A percentile compares a stretch with the other conserved stretches of the same genome.
phyloP scores from a whole-genome alignment of 202 grass and related monocot genomes.

The Setaria viridis region DNA sequence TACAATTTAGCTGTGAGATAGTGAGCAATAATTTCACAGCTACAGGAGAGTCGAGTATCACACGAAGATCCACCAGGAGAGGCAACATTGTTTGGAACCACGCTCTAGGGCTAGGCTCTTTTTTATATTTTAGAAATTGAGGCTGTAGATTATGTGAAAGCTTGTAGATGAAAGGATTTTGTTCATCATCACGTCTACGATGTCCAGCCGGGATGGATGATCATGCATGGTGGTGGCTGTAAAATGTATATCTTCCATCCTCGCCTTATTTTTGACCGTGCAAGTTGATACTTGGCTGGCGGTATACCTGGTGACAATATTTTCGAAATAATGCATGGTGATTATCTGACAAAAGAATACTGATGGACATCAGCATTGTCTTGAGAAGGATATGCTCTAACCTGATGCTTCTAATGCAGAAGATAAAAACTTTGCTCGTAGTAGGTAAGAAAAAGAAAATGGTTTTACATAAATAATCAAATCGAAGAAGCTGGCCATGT shows the following conservation, averaged over 20 bases:
- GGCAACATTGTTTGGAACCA: constrained; percentile 21
- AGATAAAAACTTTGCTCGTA: background rate
- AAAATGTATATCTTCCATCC: constrained; percentile 42
- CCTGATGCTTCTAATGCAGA: background rate
- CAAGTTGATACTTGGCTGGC: background rate
- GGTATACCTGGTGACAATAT: background rate
- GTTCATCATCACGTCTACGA: background rate
- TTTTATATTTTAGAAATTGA: constrained; percentile 4
- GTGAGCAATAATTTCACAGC: background rate
- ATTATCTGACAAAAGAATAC: background rate
- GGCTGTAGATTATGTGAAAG: constrained; percentile 17
- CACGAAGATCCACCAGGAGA: background rate
- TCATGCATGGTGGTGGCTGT: background rate
- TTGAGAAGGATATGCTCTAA: background rate
- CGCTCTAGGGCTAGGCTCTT: background rate
- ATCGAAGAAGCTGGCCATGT: background rate
- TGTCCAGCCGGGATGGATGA: background rate
- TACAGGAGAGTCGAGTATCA: background rate
- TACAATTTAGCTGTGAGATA: background rate
- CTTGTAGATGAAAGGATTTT: constrained; percentile 42
- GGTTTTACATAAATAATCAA: background rate
- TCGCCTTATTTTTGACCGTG: constrained; percentile 31
- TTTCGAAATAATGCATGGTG: background rate
- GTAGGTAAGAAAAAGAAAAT: background rate
- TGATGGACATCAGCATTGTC: background rate